These are phyloP conservation scores for Gracilaria domingensis DNA, from an alignment of 23 red algal genomes.

Conservation along the genomic window DNA sequence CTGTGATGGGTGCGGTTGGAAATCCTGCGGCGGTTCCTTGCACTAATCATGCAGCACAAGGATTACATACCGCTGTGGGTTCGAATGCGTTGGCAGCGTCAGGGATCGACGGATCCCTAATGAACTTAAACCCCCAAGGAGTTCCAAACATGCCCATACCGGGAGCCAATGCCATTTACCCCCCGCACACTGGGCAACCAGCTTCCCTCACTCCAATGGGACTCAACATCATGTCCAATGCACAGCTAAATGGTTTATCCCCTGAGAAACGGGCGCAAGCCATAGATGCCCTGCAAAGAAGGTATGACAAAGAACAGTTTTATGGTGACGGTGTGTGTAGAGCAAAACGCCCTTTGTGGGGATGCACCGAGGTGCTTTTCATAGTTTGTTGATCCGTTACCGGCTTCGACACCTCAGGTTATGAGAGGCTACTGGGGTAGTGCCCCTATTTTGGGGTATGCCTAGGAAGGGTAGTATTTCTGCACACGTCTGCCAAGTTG, in stretches of 20 bases:
- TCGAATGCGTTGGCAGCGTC: neutral
- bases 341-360: too few relatives aligned
- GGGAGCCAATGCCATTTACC: neutral
- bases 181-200: neutral
- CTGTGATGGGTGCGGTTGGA: constrained; percentile 9
- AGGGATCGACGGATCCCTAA: neutral
- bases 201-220: neutral
- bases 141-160: constrained; percentile 5
- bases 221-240: neutral
- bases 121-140: constrained; percentile 17
- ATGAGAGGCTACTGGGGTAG: too few relatives aligned
- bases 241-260: neutral
- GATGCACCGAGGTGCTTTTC: too few relatives aligned
- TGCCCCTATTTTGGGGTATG: too few relatives aligned
- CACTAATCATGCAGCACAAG: neutral
- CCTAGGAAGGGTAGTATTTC: too few relatives aligned
- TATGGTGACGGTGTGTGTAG: neutral
- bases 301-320: neutral
- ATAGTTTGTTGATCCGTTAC: too few relatives aligned
- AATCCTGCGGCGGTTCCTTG: constrained; percentile 5
- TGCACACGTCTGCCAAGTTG: too few relatives aligned
- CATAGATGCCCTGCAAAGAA: constrained; percentile 12
- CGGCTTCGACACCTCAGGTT: too few relatives aligned
- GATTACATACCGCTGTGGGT: neutral
- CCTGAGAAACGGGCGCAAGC: constrained; percentile 2